A percentile compares a stretch with the other conserved stretches of the same genome.
Evolutionary conservation across 1,284 basidiomycete genomes (phyloP).

Genomic region (Sphagnurus paluster): DNA sequence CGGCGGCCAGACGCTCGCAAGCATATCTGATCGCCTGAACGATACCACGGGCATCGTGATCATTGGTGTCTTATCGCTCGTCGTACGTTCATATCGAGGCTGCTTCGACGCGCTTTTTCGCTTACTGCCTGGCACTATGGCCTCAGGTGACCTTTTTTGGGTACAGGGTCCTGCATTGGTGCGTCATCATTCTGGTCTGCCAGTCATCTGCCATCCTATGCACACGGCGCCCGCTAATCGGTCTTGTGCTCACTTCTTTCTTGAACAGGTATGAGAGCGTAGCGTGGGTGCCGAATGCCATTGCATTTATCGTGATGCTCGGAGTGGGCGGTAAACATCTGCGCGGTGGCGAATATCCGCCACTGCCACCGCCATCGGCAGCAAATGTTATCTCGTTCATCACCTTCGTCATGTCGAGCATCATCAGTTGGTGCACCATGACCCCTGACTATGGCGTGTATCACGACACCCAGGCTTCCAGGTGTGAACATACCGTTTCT

Average conservation of each 20-base stretch:
- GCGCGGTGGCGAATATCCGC: conserved; percentile 30
- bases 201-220: neutral
- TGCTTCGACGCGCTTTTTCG: neutral
- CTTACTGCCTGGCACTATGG: neutral
- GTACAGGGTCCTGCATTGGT: conserved; percentile 61
- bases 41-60: conserved; percentile 76
- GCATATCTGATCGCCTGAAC: conserved; percentile 50
- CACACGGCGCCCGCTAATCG: no score
- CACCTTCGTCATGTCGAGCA: conserved; percentile 41
- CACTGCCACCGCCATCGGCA: conserved; percentile 30
- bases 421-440: conserved; percentile 55
- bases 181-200: neutral
- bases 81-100: conserved; percentile 42
- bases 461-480: conserved; percentile 48
- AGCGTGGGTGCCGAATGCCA: conserved; percentile 67
- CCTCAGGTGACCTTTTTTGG: conserved; percentile 55
- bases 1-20: conserved; percentile 71
- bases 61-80: conserved; percentile 66
- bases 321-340: conserved; percentile 56
- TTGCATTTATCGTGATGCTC: conserved; percentile 67
- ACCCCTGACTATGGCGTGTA: conserved; percentile 63
- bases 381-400: conserved; percentile 41
- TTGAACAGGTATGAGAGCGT: conserved; percentile 58
- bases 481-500: conserved; percentile 28
- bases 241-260: no score